Evolutionary conservation across 2,329 filamentous ascomycete species (phyloP).

Genomic region (Alternaria atra): DNA sequence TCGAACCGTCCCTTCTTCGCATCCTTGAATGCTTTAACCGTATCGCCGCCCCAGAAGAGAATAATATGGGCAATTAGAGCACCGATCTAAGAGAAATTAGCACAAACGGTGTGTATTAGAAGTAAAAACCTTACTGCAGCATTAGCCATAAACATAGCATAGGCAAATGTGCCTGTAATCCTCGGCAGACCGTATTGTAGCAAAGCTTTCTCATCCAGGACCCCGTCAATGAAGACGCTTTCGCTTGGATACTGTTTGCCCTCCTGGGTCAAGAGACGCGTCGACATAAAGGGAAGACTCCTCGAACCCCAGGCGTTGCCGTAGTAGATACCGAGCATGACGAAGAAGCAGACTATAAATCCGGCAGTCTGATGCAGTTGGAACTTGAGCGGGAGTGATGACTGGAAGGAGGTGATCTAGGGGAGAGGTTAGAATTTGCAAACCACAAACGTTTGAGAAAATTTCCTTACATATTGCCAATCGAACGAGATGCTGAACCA

Average conservation of each 20-base stretch:
- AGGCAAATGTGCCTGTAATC: slow-evolving; percentile 23
- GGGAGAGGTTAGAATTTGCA: background rate
- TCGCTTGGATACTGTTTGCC: slow-evolving; percentile 20
- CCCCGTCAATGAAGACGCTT: slow-evolving; percentile 20
- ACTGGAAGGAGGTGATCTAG: slow-evolving; percentile 28
- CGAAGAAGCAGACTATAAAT: slow-evolving; percentile 18
- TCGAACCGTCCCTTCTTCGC: slow-evolving; percentile 19
- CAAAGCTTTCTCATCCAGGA: slow-evolving; percentile 22
- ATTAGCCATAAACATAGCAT: slow-evolving; percentile 30
- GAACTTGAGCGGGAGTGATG: slow-evolving; percentile 24
- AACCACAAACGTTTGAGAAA: background rate
- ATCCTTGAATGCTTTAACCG: slow-evolving; percentile 19
- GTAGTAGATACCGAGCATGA: slow-evolving; percentile 25
- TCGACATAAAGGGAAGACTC: slow-evolving; percentile 25
- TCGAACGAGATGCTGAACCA: slow-evolving; percentile 22
- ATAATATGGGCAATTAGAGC: slow-evolving; percentile 20
- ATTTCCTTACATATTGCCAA: slow-evolving; percentile 25
- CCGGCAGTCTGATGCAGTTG: slow-evolving; percentile 24
- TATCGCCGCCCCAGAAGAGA: slow-evolving; percentile 27
- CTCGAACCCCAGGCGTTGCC: slow-evolving; percentile 25
- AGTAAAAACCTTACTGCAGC: slow-evolving; percentile 14
- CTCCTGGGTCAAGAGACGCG: slow-evolving; percentile 21
- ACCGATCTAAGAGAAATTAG: slow-evolving; percentile 17
- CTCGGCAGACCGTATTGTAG: slow-evolving; percentile 22
- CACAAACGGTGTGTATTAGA: background rate